Evolutionary conservation across 768 basidiomycete genomes (phyloP), one percentile per base, ranked within the genome.

Genomic region (Amanita subjunquillea): DNA sequence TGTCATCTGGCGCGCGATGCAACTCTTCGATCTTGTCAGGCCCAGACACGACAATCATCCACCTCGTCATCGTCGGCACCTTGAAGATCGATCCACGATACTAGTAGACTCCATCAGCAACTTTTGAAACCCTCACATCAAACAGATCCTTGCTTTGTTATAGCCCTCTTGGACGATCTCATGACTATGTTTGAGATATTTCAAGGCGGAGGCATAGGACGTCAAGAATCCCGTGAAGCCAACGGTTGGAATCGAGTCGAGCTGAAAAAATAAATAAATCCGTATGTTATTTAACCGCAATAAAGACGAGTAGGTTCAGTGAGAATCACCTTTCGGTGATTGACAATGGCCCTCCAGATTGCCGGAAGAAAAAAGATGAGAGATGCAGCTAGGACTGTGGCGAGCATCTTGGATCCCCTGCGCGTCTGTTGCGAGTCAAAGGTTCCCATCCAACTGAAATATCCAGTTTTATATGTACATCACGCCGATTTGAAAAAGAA

Each of bases 41-140:
- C 0, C 74, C 70, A 5, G 69, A 67, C 22, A 73, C 62, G 6
- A 79, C 59, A n/a, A 78, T 66, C 9, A 71, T 53, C 78, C 79
- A 80, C 47, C 67, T 62, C 36, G 72, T 65, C 36, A 75, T 57
- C 45, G 64, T 63, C 0, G 77, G 63, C 3, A 79, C 62, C 59
- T 72, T 74, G 63, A 77, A 80, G 6, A 63, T 53, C 23, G 56
- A 52, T 37, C 59, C 58, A 20, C 57, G 59, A 54, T 61, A 62
- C 66, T 64, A 34, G n/a, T 12, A 47, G 23, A 13, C n/a, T 15
- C 15, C 7, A 42, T 7, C 37, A 17, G n/a, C 12, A 29, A 40
- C 3, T 17, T 30, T 29, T 44, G 6, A 12, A 36, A 10, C 3
- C 36, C 25, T 17, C 1, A 39, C 6, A 12, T 32, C n/a, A 22